A percentile compares a stretch with the other conserved stretches of the same genome.
These are phyloP conservation scores for Triangularia verruculosa DNA, from an alignment of 2,329 filamentous ascomycete species.

Conservation along the genomic window DNA sequence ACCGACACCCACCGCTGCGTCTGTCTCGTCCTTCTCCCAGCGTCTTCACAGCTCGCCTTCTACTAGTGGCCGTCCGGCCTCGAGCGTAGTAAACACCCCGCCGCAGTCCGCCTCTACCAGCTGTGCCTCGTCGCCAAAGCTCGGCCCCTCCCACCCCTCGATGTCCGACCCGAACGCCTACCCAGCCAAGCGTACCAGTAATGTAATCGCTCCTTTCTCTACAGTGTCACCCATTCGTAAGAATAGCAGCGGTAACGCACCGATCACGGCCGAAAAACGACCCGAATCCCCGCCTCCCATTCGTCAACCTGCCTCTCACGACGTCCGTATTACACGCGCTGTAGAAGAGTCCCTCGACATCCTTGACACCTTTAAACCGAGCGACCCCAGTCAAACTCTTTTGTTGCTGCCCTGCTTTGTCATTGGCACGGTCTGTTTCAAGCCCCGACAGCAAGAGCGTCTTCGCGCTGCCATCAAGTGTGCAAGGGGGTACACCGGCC, in stretches of 20 bases:
- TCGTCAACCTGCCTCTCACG: slow-evolving; percentile 47
- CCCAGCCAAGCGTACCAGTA: not conserved
- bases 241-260: not conserved
- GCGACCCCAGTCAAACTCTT: slow-evolving; percentile 58
- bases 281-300: slow-evolving; percentile 39
- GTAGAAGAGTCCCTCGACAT: slow-evolving; percentile 57
- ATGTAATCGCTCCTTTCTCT: not conserved
- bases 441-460: slow-evolving; percentile 49
- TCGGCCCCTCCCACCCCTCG: slow-evolving; percentile 7
- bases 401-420: slow-evolving; percentile 59
- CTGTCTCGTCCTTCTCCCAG: slow-evolving; percentile 18
- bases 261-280: not conserved
- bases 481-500: slow-evolving; percentile 57
- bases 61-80: slow-evolving; percentile 15
- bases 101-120: slow-evolving; percentile 33
- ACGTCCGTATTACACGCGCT: slow-evolving; percentile 50
- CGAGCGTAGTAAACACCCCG: slow-evolving; percentile 29
- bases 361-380: slow-evolving; percentile 53
- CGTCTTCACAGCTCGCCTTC: slow-evolving; percentile 13
- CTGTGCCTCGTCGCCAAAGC: slow-evolving; percentile 36
- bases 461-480: slow-evolving; percentile 48
- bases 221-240: not conserved
- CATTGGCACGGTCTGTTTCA: slow-evolving; percentile 59
- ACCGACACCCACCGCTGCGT: slow-evolving; percentile 12
- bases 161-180: not conserved